Evolutionary conservation across 2,329 filamentous ascomycete genomes (phyloP), one percentile per base, ranked within the genome.

Genomic region (Colletotrichum australisinense): DNA sequence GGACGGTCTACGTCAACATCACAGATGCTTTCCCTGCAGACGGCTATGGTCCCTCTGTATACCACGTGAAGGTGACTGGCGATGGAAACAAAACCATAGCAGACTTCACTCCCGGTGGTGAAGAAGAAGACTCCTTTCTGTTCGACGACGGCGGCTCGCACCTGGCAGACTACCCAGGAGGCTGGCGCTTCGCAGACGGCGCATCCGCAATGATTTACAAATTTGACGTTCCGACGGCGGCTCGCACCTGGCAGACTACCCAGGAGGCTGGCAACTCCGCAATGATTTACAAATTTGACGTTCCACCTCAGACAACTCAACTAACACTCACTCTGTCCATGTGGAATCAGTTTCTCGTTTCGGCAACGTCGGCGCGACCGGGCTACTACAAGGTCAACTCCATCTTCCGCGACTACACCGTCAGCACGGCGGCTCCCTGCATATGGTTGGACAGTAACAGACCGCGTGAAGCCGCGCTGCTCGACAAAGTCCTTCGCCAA

Each of bases 121-220:
- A 63, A 12, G 66, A 16, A 1, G 66, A 69, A 4, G 66, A 69
- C 1, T 11, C 66, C 7, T 69, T 63, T 7, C 49, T 69, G 1
- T 69, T 69, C 11, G 66, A 69, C 12, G 66, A 69, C 14, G 66
- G 66, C 0, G 66, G 66, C 30, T 69, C 66, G 6, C 66, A 63
- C 14, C 19, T 69, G 30, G 66, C 66, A 22, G 57, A 69, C 24
- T 55, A 69, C 8, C 66, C 66, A 5, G 66, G 66, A 22, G 66
- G 66, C 22, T 69, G 66, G 66, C 42, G 66, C 1, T 69, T 69
- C 16, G 66, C 66, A 32, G 66, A 69, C 49, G 66, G 66, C 24
- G 28, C 57, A 14, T 38, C 66, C 24, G 66, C 66, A 12, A 63
- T 63, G 22, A 69, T 69, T 12, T 63, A 69, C 26, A 63, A 30